Percentiles rank a stretch among this genome's conserved stretches.
Evolutionary conservation across 2,329 filamentous ascomycete species (phyloP).

Genomic region (Aureobasidium vineae): DNA sequence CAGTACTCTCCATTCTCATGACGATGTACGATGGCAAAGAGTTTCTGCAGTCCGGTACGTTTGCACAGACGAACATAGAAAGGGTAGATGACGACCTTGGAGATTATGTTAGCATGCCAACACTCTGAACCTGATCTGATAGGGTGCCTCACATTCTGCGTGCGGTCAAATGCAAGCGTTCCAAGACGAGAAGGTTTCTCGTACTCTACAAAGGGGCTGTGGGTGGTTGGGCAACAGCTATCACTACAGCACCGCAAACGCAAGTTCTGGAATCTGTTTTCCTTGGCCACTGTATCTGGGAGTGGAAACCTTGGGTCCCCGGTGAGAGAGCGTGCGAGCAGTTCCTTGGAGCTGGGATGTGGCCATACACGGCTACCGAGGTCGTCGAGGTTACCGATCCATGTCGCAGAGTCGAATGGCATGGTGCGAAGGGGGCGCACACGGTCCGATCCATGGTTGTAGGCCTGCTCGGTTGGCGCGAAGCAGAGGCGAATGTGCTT

Average conservation of each 20-base stretch:
- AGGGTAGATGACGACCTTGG: slow-evolving; percentile 7
- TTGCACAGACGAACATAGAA: neutral
- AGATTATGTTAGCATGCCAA: neutral
- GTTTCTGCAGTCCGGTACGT: neutral
- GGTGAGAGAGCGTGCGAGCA: neutral
- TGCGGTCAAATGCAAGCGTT: neutral
- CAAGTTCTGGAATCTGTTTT: neutral
- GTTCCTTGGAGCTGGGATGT: slow-evolving; percentile 6
- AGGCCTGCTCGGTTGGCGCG: neutral
- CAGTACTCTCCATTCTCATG: neutral
- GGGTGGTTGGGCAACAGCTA: neutral
- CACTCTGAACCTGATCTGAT: neutral
- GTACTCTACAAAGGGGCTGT: slow-evolving; percentile 10
- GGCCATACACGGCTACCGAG: slow-evolving; percentile 11
- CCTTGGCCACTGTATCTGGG: neutral
- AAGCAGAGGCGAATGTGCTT: neutral
- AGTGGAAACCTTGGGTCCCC: neutral
- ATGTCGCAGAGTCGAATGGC: neutral
- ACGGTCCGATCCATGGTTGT: slow-evolving; percentile 13
- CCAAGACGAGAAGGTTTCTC: slow-evolving; percentile 2
- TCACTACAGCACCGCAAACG: slow-evolving; percentile 3
- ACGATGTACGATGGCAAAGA: slow-evolving; percentile 5
- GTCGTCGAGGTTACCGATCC: slow-evolving; percentile 6
- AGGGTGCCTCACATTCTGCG: neutral
- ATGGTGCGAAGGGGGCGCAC: neutral